Evolutionary conservation across 1,284 basidiomycete species (phyloP).

Genomic region (Marasmius fiardii): DNA sequence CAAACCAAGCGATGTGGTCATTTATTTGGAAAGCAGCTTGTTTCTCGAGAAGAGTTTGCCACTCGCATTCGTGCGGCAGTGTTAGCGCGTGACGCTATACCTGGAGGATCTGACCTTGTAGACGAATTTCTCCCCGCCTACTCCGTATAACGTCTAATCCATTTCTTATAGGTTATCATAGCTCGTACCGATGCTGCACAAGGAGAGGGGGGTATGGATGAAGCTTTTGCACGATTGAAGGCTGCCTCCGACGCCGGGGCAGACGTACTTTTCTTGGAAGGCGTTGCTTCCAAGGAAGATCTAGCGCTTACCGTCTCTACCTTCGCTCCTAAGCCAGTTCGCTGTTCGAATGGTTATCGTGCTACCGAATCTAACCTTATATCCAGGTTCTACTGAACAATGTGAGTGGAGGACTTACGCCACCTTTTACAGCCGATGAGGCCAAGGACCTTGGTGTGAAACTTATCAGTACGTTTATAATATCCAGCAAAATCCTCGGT

Average conservation of each 20-base stretch:
- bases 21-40: conserved; percentile 44
- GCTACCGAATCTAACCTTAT: neutral
- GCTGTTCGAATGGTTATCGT: neutral
- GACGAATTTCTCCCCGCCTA: neutral
- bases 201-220: conserved; percentile 30
- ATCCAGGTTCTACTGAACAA: conserved; percentile 35
- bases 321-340: conserved; percentile 33
- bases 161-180: conserved; percentile 30
- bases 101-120: conserved; percentile 35
- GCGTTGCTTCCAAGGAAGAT: conserved; percentile 34
- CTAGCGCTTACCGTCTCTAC: conserved; percentile 29
- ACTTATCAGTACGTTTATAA: conserved; percentile 28
- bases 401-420: conserved; percentile 39
- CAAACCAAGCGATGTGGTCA: conserved; percentile 48
- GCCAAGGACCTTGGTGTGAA: conserved; percentile 37
- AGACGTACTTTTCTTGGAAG: conserved; percentile 40
- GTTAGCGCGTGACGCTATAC: conserved; percentile 33
- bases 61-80: conserved; percentile 44
- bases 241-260: conserved; percentile 36
- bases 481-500: neutral
- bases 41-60: conserved; percentile 36
- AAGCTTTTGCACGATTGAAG: conserved; percentile 37
- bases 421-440: conserved; percentile 35
- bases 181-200: conserved; percentile 46
- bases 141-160: neutral